Conservation (phyloP, 495 filamentous ascomycete genomes). For the Bombardia bombarda region DNA sequence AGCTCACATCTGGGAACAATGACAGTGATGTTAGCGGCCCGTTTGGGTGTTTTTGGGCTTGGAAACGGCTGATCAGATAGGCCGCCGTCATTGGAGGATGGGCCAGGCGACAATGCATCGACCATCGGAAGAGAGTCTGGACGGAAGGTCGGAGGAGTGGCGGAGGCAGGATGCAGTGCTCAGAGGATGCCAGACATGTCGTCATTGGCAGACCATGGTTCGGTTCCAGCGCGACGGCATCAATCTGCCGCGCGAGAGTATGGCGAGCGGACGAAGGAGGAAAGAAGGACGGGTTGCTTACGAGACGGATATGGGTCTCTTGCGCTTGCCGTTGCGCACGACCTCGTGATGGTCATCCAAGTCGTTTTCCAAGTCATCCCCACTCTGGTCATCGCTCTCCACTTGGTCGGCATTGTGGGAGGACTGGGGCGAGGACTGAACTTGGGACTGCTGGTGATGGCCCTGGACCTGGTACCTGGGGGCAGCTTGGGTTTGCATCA, state of each 20-base stretch:
- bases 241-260: too few relatives aligned
- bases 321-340: conserved; percentile 38
- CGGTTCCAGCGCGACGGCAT: too few relatives aligned
- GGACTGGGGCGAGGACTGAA: conserved; percentile 13
- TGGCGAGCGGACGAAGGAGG: too few relatives aligned
- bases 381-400: conserved; percentile 27
- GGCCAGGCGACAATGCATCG: neutral
- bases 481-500: conserved; percentile 21
- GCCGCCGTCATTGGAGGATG: neutral
- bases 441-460: conserved; percentile 6
- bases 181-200: too few relatives aligned
- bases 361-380: conserved; percentile 32
- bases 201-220: too few relatives aligned
- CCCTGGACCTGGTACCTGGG: conserved; percentile 13
- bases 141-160: neutral
- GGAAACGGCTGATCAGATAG: neutral
- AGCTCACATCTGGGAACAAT: conserved; percentile 55
- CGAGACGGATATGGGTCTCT: conserved; percentile 53
- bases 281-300: conserved; percentile 20
- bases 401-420: conserved; percentile 10
- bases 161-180: neutral
- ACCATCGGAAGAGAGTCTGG: neutral
- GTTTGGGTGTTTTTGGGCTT: neutral
- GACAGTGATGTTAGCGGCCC: neutral
- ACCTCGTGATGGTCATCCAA: conserved; percentile 31